These are phyloP conservation scores for Termitomyces sp. DNA, from an alignment of 768 basidiomycete genomes.

Conservation along the genomic window DNA sequence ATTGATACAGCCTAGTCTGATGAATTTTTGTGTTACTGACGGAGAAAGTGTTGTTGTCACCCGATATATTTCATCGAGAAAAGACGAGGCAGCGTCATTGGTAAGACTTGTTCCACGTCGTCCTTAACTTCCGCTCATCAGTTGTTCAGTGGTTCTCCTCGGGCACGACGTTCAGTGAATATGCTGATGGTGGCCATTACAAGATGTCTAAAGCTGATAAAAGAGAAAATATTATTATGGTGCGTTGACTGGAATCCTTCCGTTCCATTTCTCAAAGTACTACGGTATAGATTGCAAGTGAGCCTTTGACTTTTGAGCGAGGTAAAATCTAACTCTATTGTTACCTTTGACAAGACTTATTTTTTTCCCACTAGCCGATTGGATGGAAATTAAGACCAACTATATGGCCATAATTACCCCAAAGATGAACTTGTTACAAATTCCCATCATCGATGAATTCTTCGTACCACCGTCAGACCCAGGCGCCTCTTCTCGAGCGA, in stretches of 20 bases:
- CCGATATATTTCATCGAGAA: conserved; percentile 89
- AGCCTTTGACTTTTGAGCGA: conserved; percentile 96
- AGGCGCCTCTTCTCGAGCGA: conserved; percentile 61
- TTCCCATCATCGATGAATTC: conserved; percentile 92
- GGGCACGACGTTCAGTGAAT: conserved; percentile 91
- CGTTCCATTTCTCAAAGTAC: conserved; percentile 3
- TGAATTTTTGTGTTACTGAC: conserved; percentile 98
- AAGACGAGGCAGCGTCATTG: conserved; percentile 90
- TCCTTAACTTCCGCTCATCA: conserved; percentile 1
- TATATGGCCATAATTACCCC: conserved; percentile 94
- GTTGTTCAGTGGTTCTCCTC: conserved; percentile 83
- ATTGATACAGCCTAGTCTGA: conserved; percentile 64
- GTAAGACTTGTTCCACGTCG: conserved; percentile 33
- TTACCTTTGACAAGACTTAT: neutral
- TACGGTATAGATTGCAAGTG: conserved; percentile 67
- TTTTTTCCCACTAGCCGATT: conserved; percentile 61
- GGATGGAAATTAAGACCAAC: conserved; percentile 99
- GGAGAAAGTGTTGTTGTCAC: conserved; percentile 93
- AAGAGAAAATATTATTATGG: conserved; percentile 94
- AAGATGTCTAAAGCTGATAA: conserved; percentile 96
- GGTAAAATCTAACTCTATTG: conserved; percentile 35
- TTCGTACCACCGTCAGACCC: conserved; percentile 88
- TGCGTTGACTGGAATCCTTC: conserved; percentile 22
- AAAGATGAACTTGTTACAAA: conserved; percentile 92
- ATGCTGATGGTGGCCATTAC: conserved; percentile 84